Percentiles rank a stretch among this genome's conserved stretches.
Conservation (phyloP, 1,284 basidiomycete species). For the Irpex sp. region DNA sequence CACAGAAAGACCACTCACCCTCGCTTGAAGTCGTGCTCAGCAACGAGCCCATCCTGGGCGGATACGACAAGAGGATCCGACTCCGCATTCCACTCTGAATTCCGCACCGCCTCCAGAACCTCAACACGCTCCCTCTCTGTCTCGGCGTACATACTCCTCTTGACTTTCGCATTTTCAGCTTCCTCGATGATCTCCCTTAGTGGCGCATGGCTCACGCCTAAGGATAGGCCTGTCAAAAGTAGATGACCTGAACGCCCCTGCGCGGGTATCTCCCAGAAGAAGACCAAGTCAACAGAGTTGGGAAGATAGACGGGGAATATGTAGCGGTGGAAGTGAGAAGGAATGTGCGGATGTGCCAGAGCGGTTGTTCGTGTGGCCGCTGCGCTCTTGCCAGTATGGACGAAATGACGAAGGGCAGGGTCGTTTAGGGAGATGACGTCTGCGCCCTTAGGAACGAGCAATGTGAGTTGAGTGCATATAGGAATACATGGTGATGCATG, state of each 20-base stretch:
- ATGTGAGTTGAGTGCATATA: not conserved
- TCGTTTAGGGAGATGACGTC: slow-evolving; percentile 25
- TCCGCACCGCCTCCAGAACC: slow-evolving; percentile 61
- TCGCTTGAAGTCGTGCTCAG: slow-evolving; percentile 61
- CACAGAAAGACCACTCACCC: slow-evolving; percentile 41
- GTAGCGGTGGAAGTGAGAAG: slow-evolving; percentile 41
- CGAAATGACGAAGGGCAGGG: slow-evolving; percentile 39
- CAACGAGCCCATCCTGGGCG: slow-evolving; percentile 35
- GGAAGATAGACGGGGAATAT: slow-evolving; percentile 84
- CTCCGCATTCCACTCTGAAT: slow-evolving; percentile 76
- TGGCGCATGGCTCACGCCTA: slow-evolving; percentile 67
- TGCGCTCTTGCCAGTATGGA: slow-evolving; percentile 48
- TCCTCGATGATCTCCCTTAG: slow-evolving; percentile 55
- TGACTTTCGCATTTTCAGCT: slow-evolving; percentile 60
- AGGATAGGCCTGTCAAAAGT: slow-evolving; percentile 51
- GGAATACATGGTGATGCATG: not conserved
- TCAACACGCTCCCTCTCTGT: slow-evolving; percentile 70
- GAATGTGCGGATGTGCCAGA: slow-evolving; percentile 61
- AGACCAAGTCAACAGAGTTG: slow-evolving; percentile 61
- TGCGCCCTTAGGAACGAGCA: not conserved
- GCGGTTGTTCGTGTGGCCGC: slow-evolving; percentile 34
- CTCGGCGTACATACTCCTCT: slow-evolving; percentile 86
- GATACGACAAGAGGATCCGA: slow-evolving; percentile 66
- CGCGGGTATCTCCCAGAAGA: slow-evolving; percentile 71
- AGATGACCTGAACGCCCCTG: slow-evolving; percentile 59